phyloP scores from a whole-genome alignment of 202 grass and related monocot genomes.

The Panicum virgatum region DNA sequence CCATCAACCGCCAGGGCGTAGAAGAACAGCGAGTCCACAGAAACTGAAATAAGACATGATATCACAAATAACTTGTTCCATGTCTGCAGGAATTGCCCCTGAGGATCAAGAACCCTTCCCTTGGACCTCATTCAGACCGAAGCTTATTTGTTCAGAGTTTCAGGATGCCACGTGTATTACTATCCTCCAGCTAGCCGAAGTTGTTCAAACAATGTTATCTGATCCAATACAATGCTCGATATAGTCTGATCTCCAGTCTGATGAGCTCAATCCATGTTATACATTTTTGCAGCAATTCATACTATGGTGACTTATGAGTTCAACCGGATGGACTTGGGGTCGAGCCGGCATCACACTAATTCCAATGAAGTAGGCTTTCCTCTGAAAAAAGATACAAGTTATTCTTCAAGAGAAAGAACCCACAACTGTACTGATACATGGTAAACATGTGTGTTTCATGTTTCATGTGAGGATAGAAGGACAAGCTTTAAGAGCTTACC shows the following conservation, averaged over 20 bases:
- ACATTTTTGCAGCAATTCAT: neutral
- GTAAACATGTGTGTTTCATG: too few species aligned
- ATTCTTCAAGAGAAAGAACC: neutral
- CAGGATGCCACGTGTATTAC: neutral
- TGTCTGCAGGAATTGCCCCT: conserved; percentile 76
- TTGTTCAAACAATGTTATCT: neutral
- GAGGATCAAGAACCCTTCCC: conserved; percentile 72
- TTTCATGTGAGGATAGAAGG: neutral
- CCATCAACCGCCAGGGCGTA: conserved; percentile 65
- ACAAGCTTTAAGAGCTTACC: neutral
- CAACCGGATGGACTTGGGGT: neutral
- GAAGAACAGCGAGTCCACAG: conserved; percentile 82
- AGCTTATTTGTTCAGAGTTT: conserved; percentile 41
- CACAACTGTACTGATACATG: neutral
- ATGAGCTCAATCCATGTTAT: neutral
- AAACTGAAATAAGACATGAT: conserved; percentile 74
- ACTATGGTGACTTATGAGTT: neutral
- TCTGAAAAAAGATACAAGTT: neutral
- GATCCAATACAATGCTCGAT: neutral
- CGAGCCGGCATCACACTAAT: neutral
- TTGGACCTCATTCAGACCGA: conserved; percentile 38
- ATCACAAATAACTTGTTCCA: conserved; percentile 97
- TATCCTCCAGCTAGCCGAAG: neutral
- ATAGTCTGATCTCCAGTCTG: neutral
- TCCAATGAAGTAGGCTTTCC: neutral